These are phyloP conservation scores for Dimargaris verticillata DNA, from an alignment of 192 early-diverging fungal species.

Conservation along the genomic window DNA sequence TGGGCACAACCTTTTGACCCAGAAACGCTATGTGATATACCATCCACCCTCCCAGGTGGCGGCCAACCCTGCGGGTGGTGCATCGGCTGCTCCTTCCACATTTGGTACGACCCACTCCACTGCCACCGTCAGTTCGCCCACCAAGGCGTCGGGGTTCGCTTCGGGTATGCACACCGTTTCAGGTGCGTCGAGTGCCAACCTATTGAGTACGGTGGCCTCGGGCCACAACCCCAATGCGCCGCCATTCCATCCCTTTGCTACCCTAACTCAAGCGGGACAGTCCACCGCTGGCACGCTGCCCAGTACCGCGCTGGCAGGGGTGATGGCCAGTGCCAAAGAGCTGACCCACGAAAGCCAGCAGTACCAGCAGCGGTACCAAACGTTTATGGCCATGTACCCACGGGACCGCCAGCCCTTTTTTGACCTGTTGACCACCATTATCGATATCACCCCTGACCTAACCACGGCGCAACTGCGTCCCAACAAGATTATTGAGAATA, in stretches of 20 bases:
- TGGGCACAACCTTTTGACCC: neutral
- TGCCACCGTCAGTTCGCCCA: neutral
- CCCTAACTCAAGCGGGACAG: no score
- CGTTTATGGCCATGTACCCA: constrained; percentile 31
- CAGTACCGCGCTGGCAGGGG: constrained; percentile 3
- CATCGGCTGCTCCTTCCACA: no score
- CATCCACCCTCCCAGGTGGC: constrained; percentile 33
- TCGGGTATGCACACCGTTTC: neutral
- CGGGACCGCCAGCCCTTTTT: constrained; percentile 43
- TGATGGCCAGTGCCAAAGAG: constrained; percentile 18
- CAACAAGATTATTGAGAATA: constrained; percentile 53
- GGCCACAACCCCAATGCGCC: neutral
- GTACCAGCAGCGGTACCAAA: constrained; percentile 25
- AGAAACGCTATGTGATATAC: constrained; percentile 7
- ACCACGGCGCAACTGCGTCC: constrained; percentile 44
- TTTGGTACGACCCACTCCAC: constrained; percentile 20
- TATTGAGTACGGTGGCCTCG: neutral
- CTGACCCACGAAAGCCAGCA: constrained; percentile 23
- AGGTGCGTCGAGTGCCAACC: neutral
- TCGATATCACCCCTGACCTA: constrained; percentile 55
- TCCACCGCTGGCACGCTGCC: constrained; percentile 6
- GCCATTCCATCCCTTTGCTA: constrained; percentile 10
- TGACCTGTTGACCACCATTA: constrained; percentile 48
- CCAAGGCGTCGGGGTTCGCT: neutral
- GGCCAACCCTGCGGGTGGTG: no score